Evolutionary conservation across 2,329 filamentous ascomycete genomes (phyloP).

Genomic region (Zasmidium angulare): DNA sequence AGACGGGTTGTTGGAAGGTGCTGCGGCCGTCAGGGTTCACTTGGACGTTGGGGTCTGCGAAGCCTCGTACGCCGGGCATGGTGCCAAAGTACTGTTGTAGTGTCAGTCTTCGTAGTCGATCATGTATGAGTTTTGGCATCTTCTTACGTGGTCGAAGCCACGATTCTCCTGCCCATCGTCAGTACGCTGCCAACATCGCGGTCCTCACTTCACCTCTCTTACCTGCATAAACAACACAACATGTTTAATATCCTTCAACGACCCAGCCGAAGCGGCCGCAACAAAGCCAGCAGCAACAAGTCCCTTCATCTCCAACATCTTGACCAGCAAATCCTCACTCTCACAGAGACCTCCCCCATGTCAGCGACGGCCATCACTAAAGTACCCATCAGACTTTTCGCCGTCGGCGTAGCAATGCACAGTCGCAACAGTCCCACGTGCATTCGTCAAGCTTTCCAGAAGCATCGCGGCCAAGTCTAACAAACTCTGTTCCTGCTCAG

Average conservation of each 20-base stretch:
- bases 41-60: conserved; percentile 53
- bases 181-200: background rate
- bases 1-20: conserved; percentile 2
- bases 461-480: background rate
- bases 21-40: conserved; percentile 17
- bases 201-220: background rate
- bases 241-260: conserved; percentile 4
- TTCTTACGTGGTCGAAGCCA: background rate
- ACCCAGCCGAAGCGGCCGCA: background rate
- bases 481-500: conserved; percentile 1
- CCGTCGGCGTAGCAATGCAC: background rate
- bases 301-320: background rate
- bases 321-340: background rate
- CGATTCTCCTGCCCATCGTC: background rate
- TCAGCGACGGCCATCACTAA: background rate
- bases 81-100: conserved; percentile 3
- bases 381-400: background rate
- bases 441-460: background rate
- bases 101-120: too few relatives aligned
- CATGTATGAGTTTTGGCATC: too few relatives aligned
- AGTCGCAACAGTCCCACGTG: background rate
- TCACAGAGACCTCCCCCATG: background rate
- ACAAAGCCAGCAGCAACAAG: background rate
- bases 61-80: conserved; percentile 7
- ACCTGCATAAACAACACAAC: conserved; percentile 1